Percentiles rank a stretch among this genome's conserved stretches.
Conservation (phyloP, 495 filamentous ascomycete genomes). For the Penicillium angulare region DNA sequence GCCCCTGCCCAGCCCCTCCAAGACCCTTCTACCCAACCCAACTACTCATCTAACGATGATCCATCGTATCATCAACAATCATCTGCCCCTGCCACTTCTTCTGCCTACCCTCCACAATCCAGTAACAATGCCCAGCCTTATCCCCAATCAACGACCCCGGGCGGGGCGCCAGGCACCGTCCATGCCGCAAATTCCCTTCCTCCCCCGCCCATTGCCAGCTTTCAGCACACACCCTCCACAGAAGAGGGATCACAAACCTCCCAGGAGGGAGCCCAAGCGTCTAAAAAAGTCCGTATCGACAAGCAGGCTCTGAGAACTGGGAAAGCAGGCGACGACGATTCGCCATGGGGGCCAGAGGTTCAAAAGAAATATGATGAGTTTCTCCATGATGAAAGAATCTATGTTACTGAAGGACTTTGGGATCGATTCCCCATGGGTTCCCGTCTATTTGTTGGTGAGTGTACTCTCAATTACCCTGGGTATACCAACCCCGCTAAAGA, state of each 20-base stretch:
- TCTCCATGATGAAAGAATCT: slow-evolving; percentile 70
- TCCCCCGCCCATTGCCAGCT: slow-evolving; percentile 54
- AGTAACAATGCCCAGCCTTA: slow-evolving; percentile 43
- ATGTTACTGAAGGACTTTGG: slow-evolving; percentile 89
- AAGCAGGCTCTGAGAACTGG: slow-evolving; percentile 21
- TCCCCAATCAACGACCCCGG: slow-evolving; percentile 44
- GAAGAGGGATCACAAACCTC: slow-evolving; percentile 29
- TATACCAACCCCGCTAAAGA: not conserved
- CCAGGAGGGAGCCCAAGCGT: slow-evolving; percentile 32
- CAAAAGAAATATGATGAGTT: slow-evolving; percentile 83
- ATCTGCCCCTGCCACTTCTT: slow-evolving; percentile 26
- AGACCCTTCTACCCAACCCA: slow-evolving; percentile 56
- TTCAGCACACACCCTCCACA: slow-evolving; percentile 43
- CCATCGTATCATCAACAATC: slow-evolving; percentile 55
- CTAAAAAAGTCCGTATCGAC: slow-evolving; percentile 33
- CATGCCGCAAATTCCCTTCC: slow-evolving; percentile 55
- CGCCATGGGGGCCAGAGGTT: slow-evolving; percentile 57
- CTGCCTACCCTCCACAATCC: slow-evolving; percentile 40
- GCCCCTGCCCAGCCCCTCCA: slow-evolving; percentile 51
- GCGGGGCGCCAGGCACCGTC: slow-evolving; percentile 53
- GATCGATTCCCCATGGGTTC: slow-evolving; percentile 86
- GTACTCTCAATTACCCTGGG: not conserved
- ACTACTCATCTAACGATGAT: slow-evolving; percentile 55
- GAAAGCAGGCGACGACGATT: slow-evolving; percentile 45
- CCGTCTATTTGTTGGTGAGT: slow-evolving; percentile 87